Evolutionary conservation across 495 filamentous ascomycete genomes (phyloP), one percentile per base, ranked within the genome.

Genomic region (Aspergillus hancockii): DNA sequence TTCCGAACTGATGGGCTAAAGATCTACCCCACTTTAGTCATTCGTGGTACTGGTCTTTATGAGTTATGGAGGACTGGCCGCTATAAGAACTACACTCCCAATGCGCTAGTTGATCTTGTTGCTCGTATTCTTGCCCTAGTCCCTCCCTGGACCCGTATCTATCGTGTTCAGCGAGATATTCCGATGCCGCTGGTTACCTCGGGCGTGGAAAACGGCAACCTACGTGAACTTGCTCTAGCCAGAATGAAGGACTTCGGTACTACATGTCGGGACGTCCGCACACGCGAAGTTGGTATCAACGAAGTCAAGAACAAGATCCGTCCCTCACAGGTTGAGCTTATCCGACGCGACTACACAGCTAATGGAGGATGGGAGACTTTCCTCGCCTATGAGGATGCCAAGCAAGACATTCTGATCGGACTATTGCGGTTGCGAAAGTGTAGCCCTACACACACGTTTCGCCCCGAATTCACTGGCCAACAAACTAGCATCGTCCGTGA

Each of bases 171-270:
- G 74, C 88, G 94, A 65, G 94, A 98, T 75, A 98, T 98, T 57
- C 94, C 94, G 22, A 98, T 98, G 94, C 94, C 94, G 0, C 83
- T 98, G 5, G 95, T 98, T 36, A 97, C 94, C 0, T 90, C 92
- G 0, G 94, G 94, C 43, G 94, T 98, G 9, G 94, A 98, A 77
- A 98, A 98, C 67, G 94, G 94, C 49, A 98, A 98, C 67, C 80
- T 98, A 52, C 88, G 94, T 57, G 94, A 98, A 67, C 81, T 98
- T 12, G 92, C 94, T 2, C 76, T 98, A 62, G 89, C 90, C 30
- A 83, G 94, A 23, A 98, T 98, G 94, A 98, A 97, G 70, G 94
- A 98, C 68, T 98, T 98, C 55, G 94, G 94, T 22, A 98, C 94
- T 1, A 91, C 90, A 5, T 98, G 94, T 70, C 91, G 94, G 57